Percentiles rank a stretch among this genome's conserved stretches.
These are phyloP conservation scores for Chaetomiaceae sp. DNA, from an alignment of 2,329 filamentous ascomycete species.

Conservation along the genomic window DNA sequence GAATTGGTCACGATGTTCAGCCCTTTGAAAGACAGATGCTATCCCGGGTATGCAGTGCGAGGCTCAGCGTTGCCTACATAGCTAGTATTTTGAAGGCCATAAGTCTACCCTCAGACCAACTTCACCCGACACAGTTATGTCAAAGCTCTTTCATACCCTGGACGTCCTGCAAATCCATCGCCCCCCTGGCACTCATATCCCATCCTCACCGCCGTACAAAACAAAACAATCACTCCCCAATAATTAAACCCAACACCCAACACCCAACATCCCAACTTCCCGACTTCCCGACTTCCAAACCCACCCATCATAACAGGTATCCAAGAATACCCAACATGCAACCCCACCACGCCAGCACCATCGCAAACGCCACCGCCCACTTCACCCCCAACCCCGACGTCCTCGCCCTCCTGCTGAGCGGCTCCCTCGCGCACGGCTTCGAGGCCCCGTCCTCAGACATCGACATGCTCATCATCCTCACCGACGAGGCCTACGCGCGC, in stretches of 20 bases:
- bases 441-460: constrained; percentile 15
- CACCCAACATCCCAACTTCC: neutral
- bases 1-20: neutral
- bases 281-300: too few relatives aligned
- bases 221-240: too few relatives aligned
- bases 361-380: constrained; percentile 12
- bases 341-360: constrained; percentile 16
- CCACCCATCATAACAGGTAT: too few relatives aligned
- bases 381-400: constrained; percentile 12
- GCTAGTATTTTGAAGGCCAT: too few relatives aligned
- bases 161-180: too few relatives aligned
- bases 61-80: neutral
- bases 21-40: neutral
- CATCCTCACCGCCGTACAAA: too few relatives aligned
- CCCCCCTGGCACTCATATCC: too few relatives aligned
- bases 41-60: neutral
- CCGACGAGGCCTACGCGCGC: constrained; percentile 15
- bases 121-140: too few relatives aligned
- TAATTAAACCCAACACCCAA: too few relatives aligned
- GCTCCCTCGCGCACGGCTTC: constrained; percentile 23
- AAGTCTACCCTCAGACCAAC: too few relatives aligned
- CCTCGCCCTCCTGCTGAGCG: constrained; percentile 17
- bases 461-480: constrained; percentile 20
- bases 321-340: constrained; percentile 7
- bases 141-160: too few relatives aligned